Evolutionary conservation across 768 basidiomycete genomes (phyloP).

Genomic region (Naganishia vaughanmartiniae): DNA sequence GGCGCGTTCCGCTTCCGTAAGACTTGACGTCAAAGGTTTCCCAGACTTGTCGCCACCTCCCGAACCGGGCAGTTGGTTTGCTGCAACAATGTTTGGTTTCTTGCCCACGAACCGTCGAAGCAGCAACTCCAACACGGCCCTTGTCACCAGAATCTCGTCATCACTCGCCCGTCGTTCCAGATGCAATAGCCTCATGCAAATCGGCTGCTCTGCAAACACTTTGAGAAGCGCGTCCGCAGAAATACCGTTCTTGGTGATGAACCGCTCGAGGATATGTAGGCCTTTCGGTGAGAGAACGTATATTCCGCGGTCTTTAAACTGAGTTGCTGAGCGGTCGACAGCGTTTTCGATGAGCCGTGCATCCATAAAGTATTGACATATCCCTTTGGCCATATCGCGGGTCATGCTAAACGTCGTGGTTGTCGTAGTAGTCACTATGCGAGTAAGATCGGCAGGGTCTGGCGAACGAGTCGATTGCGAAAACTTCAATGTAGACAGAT

Average conservation of each 20-base stretch:
- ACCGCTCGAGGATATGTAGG: slow-evolving; percentile 96
- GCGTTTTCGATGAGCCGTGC: slow-evolving; percentile 97
- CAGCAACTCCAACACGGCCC: slow-evolving; percentile 86
- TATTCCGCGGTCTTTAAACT: slow-evolving; percentile 97
- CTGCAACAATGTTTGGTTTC: slow-evolving; percentile 71
- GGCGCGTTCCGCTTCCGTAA: slow-evolving; percentile 21
- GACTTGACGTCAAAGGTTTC: background rate
- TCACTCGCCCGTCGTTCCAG: slow-evolving; percentile 87
- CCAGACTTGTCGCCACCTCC: slow-evolving; percentile 4
- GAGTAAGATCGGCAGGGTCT: slow-evolving; percentile 94
- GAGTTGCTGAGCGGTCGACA: slow-evolving; percentile 76
- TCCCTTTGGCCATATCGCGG: slow-evolving; percentile 98
- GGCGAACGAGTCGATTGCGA: slow-evolving; percentile 98
- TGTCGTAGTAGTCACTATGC: slow-evolving; percentile 97
- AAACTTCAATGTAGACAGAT: slow-evolving; percentile 92
- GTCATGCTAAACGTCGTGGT: slow-evolving; percentile 99
- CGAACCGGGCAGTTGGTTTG: slow-evolving; percentile 59
- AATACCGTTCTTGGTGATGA: slow-evolving; percentile 99
- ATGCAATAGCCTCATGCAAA: slow-evolving; percentile 95
- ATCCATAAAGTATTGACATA: slow-evolving; percentile 99
- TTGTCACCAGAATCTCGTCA: slow-evolving; percentile 95
- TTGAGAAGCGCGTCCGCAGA: slow-evolving; percentile 85
- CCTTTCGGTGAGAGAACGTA: slow-evolving; percentile 96
- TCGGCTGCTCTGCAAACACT: slow-evolving; percentile 87
- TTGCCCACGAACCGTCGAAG: slow-evolving; percentile 94